Conservation (phyloP, 83 land plant species). For the Picea abies region DNA sequence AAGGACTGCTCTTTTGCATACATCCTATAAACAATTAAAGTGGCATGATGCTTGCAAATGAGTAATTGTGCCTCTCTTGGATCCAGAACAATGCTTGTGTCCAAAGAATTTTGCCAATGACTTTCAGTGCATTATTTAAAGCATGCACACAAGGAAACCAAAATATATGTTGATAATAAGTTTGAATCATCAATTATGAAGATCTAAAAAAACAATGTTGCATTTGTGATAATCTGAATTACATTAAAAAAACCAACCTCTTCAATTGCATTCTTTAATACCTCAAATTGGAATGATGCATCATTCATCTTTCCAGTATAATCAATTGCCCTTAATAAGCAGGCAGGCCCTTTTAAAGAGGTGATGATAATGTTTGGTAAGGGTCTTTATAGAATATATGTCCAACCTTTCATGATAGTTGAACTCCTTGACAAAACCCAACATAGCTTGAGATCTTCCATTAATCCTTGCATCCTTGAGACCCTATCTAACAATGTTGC, state of each 20-base stretch:
- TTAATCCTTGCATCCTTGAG: too few species aligned
- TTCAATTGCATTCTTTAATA: not conserved
- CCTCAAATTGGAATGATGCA: slow-evolving; percentile 1
- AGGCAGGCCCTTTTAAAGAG: not conserved
- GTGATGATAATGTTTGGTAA: not conserved
- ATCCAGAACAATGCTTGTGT: not conserved
- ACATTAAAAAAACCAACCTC: not conserved
- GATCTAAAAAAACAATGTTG: not conserved
- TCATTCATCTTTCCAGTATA: not conserved
- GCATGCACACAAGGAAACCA: not conserved
- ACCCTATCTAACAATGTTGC: not conserved
- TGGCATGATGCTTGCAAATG: too few species aligned
- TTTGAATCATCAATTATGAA: not conserved
- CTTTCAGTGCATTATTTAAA: not conserved
- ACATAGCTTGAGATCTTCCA: not conserved
- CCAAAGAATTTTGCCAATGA: slow-evolving; percentile 1
- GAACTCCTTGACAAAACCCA: not conserved
- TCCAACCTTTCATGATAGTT: not conserved
- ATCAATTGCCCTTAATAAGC: not conserved
- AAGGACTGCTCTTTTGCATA: not conserved
- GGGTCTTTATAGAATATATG: not conserved
- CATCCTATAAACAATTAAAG: not conserved
- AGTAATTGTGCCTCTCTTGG: not conserved
- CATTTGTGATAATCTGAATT: not conserved
- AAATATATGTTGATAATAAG: not conserved